phyloP scores from a whole-genome alignment of 208 protist species.

The Leishmania aethiopica region DNA sequence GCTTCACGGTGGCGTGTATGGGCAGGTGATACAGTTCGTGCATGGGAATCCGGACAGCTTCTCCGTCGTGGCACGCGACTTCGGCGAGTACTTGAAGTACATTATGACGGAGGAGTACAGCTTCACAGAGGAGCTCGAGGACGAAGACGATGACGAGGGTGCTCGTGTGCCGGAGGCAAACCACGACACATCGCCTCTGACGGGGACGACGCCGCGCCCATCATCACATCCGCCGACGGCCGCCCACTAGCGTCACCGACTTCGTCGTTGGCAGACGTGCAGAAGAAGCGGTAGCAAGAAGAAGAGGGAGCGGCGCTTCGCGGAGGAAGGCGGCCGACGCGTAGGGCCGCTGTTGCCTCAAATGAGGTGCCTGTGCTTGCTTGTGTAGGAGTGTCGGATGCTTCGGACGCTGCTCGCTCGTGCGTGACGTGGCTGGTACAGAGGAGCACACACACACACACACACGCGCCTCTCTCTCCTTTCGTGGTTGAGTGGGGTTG shows the following conservation, averaged over 20 bases:
- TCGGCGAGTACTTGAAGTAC: slow-evolving; percentile 59
- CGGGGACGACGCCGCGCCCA: background rate
- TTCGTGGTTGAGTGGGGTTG: background rate
- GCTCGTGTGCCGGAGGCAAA: background rate
- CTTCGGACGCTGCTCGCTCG: background rate
- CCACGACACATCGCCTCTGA: background rate
- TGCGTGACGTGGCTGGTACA: background rate
- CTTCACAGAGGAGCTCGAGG: slow-evolving; percentile 63
- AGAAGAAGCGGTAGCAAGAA: background rate
- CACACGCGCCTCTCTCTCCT: background rate
- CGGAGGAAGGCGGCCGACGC: background rate
- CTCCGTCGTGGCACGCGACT: slow-evolving; percentile 52
- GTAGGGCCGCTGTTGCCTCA: background rate
- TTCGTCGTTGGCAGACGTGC: background rate
- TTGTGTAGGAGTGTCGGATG: background rate
- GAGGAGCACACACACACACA: background rate
- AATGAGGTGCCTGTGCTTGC: background rate
- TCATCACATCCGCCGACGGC: background rate
- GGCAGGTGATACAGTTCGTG: slow-evolving; percentile 59
- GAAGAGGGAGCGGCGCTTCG: background rate
- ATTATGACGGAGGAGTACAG: slow-evolving; percentile 64
- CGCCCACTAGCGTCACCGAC: background rate
- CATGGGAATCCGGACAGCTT: slow-evolving; percentile 48
- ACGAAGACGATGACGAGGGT: slow-evolving; percentile 49
- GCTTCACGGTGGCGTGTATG: slow-evolving; percentile 28